Conservation (phyloP, 768 basidiomycete genomes). For the Mycena albidolilacea region DNA sequence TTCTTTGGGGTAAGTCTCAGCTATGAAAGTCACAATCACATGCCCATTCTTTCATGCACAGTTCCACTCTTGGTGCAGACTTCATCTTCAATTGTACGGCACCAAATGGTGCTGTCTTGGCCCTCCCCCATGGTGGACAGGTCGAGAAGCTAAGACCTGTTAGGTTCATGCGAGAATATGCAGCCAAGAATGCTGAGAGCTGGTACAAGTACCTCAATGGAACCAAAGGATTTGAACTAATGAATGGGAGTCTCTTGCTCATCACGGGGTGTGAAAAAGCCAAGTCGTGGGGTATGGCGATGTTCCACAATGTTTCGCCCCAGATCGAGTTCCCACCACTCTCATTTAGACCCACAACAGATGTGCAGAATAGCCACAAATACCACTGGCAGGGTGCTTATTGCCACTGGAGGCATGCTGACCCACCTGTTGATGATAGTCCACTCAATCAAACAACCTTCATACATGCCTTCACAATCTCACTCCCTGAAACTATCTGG, state of each 20-base stretch:
- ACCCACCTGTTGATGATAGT: constrained; percentile 7
- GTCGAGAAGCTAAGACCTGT: constrained; percentile 26
- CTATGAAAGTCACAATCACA: no score
- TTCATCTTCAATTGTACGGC: neutral
- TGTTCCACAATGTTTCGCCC: constrained; percentile 22
- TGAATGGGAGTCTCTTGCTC: constrained; percentile 30
- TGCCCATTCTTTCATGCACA: no score
- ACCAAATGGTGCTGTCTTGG: constrained; percentile 36
- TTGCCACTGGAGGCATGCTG: neutral
- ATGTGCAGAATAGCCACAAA: neutral
- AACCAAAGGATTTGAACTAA: constrained; percentile 8
- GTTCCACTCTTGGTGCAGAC: neutral
- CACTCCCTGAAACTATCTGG: neutral
- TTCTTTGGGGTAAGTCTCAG: neutral
- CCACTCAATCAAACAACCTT: constrained; percentile 1
- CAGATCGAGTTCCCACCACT: neutral
- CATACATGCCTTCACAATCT: no score
- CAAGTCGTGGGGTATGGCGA: constrained; percentile 38
- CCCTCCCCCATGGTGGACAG: constrained; percentile 37
- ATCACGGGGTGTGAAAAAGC: no score
- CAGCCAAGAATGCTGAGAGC: constrained; percentile 30
- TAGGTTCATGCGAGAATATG: constrained; percentile 27
- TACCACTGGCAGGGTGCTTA: neutral
- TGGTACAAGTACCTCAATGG: constrained; percentile 28
- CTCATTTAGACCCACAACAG: neutral